Conservation (phyloP, 805 yeast species). For the Candida wancherniae region DNA sequence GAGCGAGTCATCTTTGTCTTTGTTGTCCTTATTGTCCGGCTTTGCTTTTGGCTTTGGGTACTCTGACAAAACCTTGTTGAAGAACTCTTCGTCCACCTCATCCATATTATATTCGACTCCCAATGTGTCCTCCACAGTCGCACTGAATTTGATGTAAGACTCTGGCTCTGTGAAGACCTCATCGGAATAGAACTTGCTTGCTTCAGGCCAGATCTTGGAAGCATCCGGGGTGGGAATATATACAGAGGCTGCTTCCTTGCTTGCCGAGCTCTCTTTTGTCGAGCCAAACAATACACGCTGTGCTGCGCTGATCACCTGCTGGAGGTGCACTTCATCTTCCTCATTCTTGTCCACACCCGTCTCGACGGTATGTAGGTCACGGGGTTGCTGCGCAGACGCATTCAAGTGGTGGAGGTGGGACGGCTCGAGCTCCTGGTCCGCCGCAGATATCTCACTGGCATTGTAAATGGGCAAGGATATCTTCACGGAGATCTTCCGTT, state of each 20-base stretch:
- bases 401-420: conserved; percentile 39
- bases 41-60: conserved; percentile 21
- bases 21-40: conserved; percentile 8
- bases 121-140: conserved; percentile 91
- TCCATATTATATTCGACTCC: conserved; percentile 89
- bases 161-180: conserved; percentile 62
- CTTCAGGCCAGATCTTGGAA: conserved; percentile 75
- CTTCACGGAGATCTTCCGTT: conserved; percentile 89
- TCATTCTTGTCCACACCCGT: conserved; percentile 98
- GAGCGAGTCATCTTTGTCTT: conserved; percentile 9
- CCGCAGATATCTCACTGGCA: conserved; percentile 75
- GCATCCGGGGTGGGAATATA: conserved; percentile 98
- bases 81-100: conserved; percentile 74
- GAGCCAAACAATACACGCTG: conserved; percentile 52
- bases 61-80: conserved; percentile 38
- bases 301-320: conserved; percentile 81
- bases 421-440: conserved; percentile 50
- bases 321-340: conserved; percentile 94
- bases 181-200: conserved; percentile 62
- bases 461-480: conserved; percentile 74
- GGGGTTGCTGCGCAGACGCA: conserved; percentile 57
- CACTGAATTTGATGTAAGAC: conserved; percentile 80
- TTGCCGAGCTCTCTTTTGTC: conserved; percentile 24
- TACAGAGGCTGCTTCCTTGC: conserved; percentile 33
- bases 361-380: conserved; percentile 85